Conservation (phyloP, 176 grass and related monocot species). For the Oryza coarctata region DNA sequence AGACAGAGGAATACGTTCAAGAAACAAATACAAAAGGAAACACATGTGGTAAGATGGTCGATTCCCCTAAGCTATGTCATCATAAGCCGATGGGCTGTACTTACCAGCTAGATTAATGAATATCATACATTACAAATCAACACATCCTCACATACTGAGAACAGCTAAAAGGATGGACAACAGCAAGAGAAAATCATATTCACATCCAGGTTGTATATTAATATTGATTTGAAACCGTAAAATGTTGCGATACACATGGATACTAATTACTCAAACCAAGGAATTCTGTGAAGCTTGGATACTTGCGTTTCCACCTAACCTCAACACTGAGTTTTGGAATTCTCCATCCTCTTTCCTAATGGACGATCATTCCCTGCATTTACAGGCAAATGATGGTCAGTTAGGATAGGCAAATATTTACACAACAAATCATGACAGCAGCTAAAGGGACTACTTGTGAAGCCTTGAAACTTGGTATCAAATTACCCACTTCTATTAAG, state of each 20-base stretch:
- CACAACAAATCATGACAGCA: not conserved
- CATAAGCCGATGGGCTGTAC: too few relatives aligned
- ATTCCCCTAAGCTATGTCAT: not conserved
- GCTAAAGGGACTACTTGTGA: slow-evolving; percentile 49
- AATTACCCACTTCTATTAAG: slow-evolving; percentile 72
- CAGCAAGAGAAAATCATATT: not conserved
- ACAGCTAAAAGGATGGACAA: not conserved
- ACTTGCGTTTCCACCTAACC: slow-evolving; percentile 75
- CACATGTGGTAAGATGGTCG: not conserved
- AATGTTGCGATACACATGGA: not conserved
- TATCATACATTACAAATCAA: not conserved
- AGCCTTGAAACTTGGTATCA: slow-evolving; percentile 62
- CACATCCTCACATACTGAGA: not conserved
- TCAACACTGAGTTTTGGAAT: slow-evolving; percentile 75
- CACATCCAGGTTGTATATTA: not conserved
- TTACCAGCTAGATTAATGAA: not conserved
- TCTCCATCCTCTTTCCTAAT: slow-evolving; percentile 80
- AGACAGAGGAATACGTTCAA: not conserved
- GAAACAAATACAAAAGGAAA: not conserved
- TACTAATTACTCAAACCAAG: slow-evolving; percentile 54
- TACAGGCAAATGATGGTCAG: not conserved
- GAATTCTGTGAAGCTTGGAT: slow-evolving; percentile 62
- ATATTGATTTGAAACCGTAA: slow-evolving; percentile 4
- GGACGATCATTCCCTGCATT: slow-evolving; percentile 61
- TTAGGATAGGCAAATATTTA: not conserved